Conservation (phyloP, 352 stramenopile genomes). For the Achlya hypogyna region DNA sequence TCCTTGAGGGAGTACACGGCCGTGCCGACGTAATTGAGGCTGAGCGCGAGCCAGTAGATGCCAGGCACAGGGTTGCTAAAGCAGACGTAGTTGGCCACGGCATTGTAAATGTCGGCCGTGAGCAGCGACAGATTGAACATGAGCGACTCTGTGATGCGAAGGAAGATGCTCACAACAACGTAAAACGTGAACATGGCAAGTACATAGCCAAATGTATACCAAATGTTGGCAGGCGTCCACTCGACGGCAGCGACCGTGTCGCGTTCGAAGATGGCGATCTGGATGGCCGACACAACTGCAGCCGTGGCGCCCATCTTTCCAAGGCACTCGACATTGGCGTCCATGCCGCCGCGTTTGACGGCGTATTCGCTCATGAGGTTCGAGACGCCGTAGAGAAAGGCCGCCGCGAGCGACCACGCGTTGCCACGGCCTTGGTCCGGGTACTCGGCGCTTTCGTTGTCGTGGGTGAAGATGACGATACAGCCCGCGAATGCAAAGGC, state of each 20-base stretch:
- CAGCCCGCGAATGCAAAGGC: conserved; percentile 36
- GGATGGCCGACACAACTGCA: conserved; percentile 39
- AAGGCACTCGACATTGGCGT: conserved; percentile 49
- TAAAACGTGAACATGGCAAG: conserved; percentile 54
- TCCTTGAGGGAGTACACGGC: conserved; percentile 31
- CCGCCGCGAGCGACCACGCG: conserved; percentile 50
- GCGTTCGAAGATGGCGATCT: conserved; percentile 38
- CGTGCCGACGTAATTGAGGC: conserved; percentile 46
- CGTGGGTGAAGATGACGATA: conserved; percentile 46
- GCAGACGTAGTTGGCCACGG: conserved; percentile 43
- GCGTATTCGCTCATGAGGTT: conserved; percentile 68
- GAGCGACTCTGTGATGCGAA: conserved; percentile 49
- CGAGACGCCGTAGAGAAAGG: conserved; percentile 49
- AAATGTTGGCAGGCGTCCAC: conserved; percentile 41
- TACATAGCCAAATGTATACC: conserved; percentile 51
- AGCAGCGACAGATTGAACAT: conserved; percentile 63
- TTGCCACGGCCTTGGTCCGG: conserved; percentile 36
- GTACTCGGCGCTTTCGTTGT: conserved; percentile 35
- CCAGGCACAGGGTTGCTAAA: conserved; percentile 49
- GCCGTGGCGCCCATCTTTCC: conserved; percentile 46
- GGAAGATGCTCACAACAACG: conserved; percentile 43
- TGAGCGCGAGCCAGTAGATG: conserved; percentile 53
- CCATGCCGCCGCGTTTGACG: conserved; percentile 44
- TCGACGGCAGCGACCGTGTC: conserved; percentile 33
- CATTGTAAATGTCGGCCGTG: conserved; percentile 47